Conservation (phyloP, 192 early-diverging fungal genomes). For the Umbelopsis isabellina region DNA sequence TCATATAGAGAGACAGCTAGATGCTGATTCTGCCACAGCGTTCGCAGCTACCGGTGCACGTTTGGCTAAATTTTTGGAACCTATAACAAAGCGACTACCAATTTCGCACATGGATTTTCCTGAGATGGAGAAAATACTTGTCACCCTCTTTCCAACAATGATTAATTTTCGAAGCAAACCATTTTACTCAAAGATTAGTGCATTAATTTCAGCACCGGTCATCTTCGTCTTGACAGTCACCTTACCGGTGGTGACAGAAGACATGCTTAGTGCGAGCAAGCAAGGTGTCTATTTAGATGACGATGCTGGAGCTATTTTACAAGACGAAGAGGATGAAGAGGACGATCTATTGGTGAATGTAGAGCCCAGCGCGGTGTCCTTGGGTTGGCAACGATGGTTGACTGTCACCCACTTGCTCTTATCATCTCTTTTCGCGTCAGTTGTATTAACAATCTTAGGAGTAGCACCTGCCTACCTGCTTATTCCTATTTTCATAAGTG, state of each 20-base stretch:
- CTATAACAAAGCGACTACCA: not conserved
- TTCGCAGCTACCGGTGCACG: not conserved
- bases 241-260: conserved; percentile 63
- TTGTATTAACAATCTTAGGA: conserved; percentile 42
- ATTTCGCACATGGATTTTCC: not conserved
- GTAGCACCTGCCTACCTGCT: conserved; percentile 27
- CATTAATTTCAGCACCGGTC: conserved; percentile 57
- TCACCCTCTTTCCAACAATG: conserved; percentile 60
- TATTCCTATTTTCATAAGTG: conserved; percentile 32
- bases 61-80: not conserved
- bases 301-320: conserved; percentile 23
- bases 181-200: conserved; percentile 47
- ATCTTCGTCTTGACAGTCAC: conserved; percentile 58
- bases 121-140: conserved; percentile 25
- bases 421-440: conserved; percentile 56
- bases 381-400: conserved; percentile 55
- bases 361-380: not conserved
- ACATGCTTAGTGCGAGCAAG: conserved; percentile 19
- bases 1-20: conserved; percentile 4
- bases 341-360: conserved; percentile 23
- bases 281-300: conserved; percentile 37
- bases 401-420: conserved; percentile 60
- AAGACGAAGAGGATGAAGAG: conserved; percentile 18
- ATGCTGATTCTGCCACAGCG: not conserved
- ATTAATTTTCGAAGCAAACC: conserved; percentile 55